phyloP scores from a whole-genome alignment of 441 rosid genomes.

The Kokia cookei region DNA sequence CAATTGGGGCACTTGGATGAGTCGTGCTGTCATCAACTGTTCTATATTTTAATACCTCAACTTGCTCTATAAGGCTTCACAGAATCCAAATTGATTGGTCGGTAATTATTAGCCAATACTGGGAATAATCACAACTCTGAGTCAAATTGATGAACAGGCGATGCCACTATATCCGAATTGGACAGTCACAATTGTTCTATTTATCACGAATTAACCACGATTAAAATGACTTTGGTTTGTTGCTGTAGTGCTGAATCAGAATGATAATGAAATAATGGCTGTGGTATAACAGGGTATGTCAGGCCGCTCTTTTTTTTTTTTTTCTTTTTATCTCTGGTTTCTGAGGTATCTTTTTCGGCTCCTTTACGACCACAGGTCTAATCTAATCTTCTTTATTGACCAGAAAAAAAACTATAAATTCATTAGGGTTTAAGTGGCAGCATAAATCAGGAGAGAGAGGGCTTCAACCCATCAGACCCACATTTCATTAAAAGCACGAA shows the following conservation, averaged over 20 bases:
- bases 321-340: not conserved
- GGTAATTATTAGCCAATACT: not conserved
- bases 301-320: not conserved
- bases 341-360: constrained; percentile 1
- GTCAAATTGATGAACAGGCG: not conserved
- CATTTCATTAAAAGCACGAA: not conserved
- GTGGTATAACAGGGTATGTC: too few species aligned
- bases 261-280: not conserved
- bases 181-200: not conserved
- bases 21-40: not conserved
- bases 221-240: not conserved
- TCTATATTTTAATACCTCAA: not conserved
- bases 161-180: not conserved
- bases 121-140: not conserved
- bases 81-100: not conserved
- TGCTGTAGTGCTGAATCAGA: not conserved
- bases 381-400: not conserved
- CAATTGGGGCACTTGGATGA: not conserved
- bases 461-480: not conserved
- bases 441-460: not conserved
- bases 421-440: not conserved
- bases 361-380: not conserved
- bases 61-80: not conserved
- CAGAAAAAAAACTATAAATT: not conserved
- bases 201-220: not conserved